Conservation (phyloP, 208 protist species). For the Crithidia brevicula region DNA sequence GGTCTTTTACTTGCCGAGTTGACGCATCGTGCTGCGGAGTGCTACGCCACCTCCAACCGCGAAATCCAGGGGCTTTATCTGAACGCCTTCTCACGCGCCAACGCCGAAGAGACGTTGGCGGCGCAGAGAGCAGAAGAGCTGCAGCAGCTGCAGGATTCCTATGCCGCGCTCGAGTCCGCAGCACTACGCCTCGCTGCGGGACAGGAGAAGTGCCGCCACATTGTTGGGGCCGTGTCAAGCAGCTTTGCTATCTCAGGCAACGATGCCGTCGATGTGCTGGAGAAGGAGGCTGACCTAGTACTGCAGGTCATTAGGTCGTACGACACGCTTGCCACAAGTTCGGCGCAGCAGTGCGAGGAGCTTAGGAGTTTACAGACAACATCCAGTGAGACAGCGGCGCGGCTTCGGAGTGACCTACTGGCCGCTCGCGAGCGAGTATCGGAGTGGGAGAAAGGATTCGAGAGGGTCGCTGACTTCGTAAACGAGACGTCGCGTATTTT, state of each 20-base stretch:
- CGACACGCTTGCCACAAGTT: neutral
- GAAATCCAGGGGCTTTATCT: neutral
- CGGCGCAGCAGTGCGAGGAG: neutral
- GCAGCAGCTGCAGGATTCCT: neutral
- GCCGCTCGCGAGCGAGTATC: neutral
- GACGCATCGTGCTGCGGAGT: neutral
- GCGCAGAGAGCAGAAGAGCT: neutral
- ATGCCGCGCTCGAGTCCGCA: neutral
- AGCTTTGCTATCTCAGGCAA: neutral
- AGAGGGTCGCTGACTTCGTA: neutral
- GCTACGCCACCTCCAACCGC: neutral
- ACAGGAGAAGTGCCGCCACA: conserved; percentile 5
- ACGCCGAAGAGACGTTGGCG: neutral
- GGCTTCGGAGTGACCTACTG: neutral
- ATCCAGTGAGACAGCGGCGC: neutral
- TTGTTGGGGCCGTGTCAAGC: neutral
- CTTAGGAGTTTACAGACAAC: neutral
- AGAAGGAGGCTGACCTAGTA: conserved; percentile 3
- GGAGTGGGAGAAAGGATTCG: neutral
- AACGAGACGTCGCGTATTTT: neutral
- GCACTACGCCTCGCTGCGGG: neutral
- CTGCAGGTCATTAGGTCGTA: neutral
- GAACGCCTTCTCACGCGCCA: neutral
- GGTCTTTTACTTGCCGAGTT: neutral
- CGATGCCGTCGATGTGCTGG: neutral